Base-by-base conservation (phyloP, 306 rosid genomes). In the Lathyrus tuberosus region DNA sequence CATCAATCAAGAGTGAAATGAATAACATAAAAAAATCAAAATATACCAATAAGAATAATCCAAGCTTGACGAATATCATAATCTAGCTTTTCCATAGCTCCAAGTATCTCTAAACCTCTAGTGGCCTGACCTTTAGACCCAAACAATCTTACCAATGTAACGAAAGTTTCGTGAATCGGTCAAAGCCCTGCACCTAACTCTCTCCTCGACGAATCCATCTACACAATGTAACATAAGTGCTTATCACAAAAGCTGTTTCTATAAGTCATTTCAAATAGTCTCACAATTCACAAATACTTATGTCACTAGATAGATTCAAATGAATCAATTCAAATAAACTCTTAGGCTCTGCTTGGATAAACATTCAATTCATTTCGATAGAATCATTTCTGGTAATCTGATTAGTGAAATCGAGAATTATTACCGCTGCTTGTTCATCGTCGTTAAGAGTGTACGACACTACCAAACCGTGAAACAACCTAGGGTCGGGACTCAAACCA, bases 401-500 rank as follows among this genome's bases (percentile, higher is more conserved):
- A 3, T 30, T 4, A 4, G 5, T 4, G 6, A 30, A 30, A 30
- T 0, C 4, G 9, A 10, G 5, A 11, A 64, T n/a, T 68, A 64
- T n/a, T 68, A 91, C 98, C 83, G 97, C 91, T 8, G 89, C 85
- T 76, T 90, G 92, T 47, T 86, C 67, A 65, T 93, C 80, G 10
- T 88, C 97, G 66, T 85, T 88, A 69, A 90, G 91, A 54, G 76
- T 77, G 64, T 88, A 79, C 8, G 96, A 92, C 13, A 93, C 97
- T 1, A 93, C 70, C 81, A 93, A 80, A 10, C 85, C 98, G 31
- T 93, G 98, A 79, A 90, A 93, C 47, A 97, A 90, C 80, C 98
- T 82, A 5, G 98, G 98, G 6, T 96, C 98, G 6, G 96, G 98
- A 75, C 51, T 75, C 65, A 93, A 86, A 11, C 98, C 98, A 10